Conservation (phyloP, 805 yeast genomes). For the Candida ficus region DNA sequence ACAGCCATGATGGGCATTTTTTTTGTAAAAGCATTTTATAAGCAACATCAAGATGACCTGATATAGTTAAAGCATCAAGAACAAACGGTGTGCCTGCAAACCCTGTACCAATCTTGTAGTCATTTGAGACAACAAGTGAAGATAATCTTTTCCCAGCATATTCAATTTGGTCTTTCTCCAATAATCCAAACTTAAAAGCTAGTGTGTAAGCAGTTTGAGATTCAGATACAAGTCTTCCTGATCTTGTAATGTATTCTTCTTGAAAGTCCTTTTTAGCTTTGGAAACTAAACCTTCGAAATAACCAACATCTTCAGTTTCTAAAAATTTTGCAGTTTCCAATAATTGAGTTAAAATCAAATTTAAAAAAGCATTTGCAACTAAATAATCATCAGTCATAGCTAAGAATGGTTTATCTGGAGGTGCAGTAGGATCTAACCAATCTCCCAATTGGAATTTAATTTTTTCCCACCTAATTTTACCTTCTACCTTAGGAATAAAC, state of each 20-base stretch:
- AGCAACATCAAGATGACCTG: slow-evolving; percentile 12
- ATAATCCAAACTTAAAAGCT: slow-evolving; percentile 13
- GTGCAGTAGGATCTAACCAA: slow-evolving; percentile 19
- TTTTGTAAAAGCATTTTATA: slow-evolving; percentile 11
- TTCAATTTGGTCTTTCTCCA: slow-evolving; percentile 3
- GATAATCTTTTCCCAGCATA: slow-evolving; percentile 13
- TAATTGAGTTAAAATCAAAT: slow-evolving; percentile 12
- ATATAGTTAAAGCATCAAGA: slow-evolving; percentile 12
- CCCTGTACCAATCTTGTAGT: slow-evolving; percentile 16
- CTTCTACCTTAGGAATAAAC: slow-evolving; percentile 14
- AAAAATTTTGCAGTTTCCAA: slow-evolving; percentile 8
- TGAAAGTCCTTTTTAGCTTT: slow-evolving; percentile 12
- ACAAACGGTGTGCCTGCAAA: slow-evolving; percentile 20
- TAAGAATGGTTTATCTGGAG: slow-evolving; percentile 14
- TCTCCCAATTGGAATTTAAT: slow-evolving; percentile 14
- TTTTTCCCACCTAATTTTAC: slow-evolving; percentile 14
- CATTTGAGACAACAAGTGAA: slow-evolving; percentile 7
- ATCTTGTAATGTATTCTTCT: slow-evolving; percentile 9
- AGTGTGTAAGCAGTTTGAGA: slow-evolving; percentile 17
- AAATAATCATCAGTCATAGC: slow-evolving; percentile 15
- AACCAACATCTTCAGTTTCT: slow-evolving; percentile 5
- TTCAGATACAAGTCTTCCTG: slow-evolving; percentile 10
- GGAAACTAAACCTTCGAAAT: slow-evolving; percentile 2
- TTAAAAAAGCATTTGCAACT: slow-evolving; percentile 18
- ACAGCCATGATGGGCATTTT: slow-evolving; percentile 17